These are phyloP conservation scores for Pecoramyces ruminantium DNA, from an alignment of 192 early-diverging fungal genomes.

Conservation along the genomic window DNA sequence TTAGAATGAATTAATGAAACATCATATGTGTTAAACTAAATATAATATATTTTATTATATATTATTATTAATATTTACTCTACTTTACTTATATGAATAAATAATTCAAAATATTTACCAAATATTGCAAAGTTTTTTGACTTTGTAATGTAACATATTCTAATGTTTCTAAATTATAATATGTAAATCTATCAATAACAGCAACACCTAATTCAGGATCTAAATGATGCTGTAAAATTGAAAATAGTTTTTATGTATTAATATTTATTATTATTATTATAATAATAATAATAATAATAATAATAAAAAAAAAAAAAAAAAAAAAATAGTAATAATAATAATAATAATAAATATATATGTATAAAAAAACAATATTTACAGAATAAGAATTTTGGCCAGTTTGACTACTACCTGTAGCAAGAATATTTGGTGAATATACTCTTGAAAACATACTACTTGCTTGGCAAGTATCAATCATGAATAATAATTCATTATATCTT, in stretches of 20 bases:
- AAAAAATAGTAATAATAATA: neutral
- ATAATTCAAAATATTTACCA: conserved; percentile 48
- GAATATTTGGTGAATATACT: conserved; percentile 82
- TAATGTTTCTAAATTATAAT: conserved; percentile 84
- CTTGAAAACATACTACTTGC: conserved; percentile 91
- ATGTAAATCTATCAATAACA: conserved; percentile 95
- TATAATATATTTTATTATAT: too few species aligned
- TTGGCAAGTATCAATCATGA: conserved; percentile 98
- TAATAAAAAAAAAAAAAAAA: conserved; percentile 2
- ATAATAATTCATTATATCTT: conserved; percentile 95
- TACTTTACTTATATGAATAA: too few species aligned
- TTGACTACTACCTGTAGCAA: conserved; percentile 74
- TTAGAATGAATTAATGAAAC: conserved; percentile 52
- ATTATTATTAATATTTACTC: too few species aligned
- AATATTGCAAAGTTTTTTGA: conserved; percentile 47
- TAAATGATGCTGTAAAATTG: conserved; percentile 48
- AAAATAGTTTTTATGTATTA: too few species aligned
- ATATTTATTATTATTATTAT: too few species aligned
- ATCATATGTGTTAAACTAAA: conserved; percentile 68
- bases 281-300: neutral
- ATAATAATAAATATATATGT: neutral
- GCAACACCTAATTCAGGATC: conserved; percentile 90
- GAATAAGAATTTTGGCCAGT: conserved; percentile 88
- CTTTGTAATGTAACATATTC: conserved; percentile 70
- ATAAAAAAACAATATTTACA: conserved; percentile 19